Evolutionary conservation across 228 moss, liverwort and hornwort species (phyloP).

Genomic region (Sphagnum fallax): DNA sequence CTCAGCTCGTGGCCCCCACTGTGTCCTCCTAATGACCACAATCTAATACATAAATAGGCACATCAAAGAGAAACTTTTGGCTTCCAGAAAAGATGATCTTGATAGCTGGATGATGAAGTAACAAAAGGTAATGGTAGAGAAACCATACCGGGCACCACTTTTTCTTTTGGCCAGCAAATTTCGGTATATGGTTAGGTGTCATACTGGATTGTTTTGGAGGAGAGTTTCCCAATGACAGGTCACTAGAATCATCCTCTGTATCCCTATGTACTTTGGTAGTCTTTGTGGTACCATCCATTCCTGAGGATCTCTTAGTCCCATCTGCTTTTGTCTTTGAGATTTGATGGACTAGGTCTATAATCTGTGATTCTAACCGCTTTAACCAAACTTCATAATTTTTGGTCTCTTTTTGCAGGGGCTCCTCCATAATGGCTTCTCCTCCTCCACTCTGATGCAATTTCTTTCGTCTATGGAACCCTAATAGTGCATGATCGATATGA

Average conservation of each 20-base stretch:
- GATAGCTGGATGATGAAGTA: no score
- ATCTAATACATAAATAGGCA: no score
- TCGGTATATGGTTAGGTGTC: neutral
- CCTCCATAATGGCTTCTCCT: neutral
- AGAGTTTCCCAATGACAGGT: neutral
- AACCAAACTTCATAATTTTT: slow-evolving; percentile 5
- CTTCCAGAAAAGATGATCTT: no score
- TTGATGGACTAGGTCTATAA: slow-evolving; percentile 25
- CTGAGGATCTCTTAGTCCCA: neutral
- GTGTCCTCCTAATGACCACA: no score
- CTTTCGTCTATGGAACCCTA: neutral
- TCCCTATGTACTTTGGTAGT: neutral
- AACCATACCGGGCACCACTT: neutral
- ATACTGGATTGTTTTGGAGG: neutral
- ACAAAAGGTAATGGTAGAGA: no score
- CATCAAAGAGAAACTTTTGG: no score
- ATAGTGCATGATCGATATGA: neutral
- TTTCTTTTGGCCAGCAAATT: slow-evolving; percentile 13
- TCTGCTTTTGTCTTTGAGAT: slow-evolving; percentile 7
- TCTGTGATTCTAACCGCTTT: slow-evolving; percentile 18
- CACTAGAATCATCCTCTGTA: neutral
- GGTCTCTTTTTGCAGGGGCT: neutral
- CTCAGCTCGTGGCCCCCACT: no score
- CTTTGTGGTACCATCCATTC: neutral
- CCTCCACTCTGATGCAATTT: neutral